Base-by-base conservation (phyloP, 2,329 filamentous ascomycete species). In the Claviceps sp. region DNA sequence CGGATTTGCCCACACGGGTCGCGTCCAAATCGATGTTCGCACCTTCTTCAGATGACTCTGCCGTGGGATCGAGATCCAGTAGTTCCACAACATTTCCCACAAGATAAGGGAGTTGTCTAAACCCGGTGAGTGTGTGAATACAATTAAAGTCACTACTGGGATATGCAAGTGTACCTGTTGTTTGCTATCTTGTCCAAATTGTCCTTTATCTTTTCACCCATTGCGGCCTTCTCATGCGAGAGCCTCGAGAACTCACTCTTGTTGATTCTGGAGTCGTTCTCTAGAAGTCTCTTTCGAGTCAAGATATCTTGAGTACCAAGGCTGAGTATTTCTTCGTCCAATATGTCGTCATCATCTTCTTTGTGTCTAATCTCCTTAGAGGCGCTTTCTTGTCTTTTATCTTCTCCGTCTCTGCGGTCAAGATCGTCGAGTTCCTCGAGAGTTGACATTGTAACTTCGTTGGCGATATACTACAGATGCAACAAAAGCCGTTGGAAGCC, bases 121-220 rank as follows among this genome's bases (percentile, higher is more conserved):
- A 5, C 16, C 11, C 3, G 61, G 45, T 49, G 38, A 22, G 37
- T 22, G 20, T 50, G 47, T 58, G 54, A 38, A 48, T 26, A 43
- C 13, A 16, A 46, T 48, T 46, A 7, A 41, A 16, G 34, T 38
- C 24, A 40, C 38, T 36, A 47, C 13, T 44, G 13, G 22, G 30
- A 22, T 36, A 44, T 18, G 38, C 43, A 45, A 43, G 52, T 77
- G 59, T 74, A 95, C 90, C 89, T 82, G 76, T 98, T 98, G 72
- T 98, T 97, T 60, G 94, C 90, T 64, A 98, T 98, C 81, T 98
- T 98, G 61, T 98, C 94, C 63, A 88, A 74, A 65, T 98, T 98
- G 67, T 98, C 93, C 78, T 96, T 97, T 70, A 98, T 97, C 77
- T 96, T 97, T 70, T 97, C 91, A 54, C 84, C 83, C 93, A 98